Evolutionary conservation across 805 yeast genomes (phyloP), one percentile per base, ranked within the genome.

Genomic region (Kodamaea hsintzibuensis): DNA sequence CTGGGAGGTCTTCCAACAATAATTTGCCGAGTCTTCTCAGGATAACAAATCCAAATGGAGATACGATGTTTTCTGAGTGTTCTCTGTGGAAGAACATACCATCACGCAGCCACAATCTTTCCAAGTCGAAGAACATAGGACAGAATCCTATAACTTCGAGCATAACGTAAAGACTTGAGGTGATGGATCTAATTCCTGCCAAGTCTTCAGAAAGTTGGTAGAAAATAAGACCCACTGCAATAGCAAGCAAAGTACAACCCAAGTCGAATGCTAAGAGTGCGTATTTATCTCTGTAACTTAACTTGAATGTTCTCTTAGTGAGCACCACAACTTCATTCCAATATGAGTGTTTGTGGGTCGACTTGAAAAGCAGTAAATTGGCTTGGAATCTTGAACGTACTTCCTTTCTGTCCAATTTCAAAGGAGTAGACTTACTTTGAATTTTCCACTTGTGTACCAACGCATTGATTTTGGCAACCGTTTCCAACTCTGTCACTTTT

Each of bases 191-290:
- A 17, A 88, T 78, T 5, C 96, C 96, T 1, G 84, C 78, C 37
- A 84, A 58, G 12, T 82, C 74, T 2, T 79, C 76, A 16, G 78
- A 81, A 2, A 91, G 91, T 58, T 81, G 81, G 64, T 70, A 86
- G 62, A 85, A 90, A 42, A 90, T 78, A 91, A 95, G 88, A 0
- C 96, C 96, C 42, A 81, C 70, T n/a, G 84, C 70, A 1, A 83
- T 62, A 0, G 91, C 87, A 57, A 88, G 69, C 5, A 85, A 58
- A 0, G 81, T 50, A 0, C 78, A 40, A 22, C 80, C 81, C 13
- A 74, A 63, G 13, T 75, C 55, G 30, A 80, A 60, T 0, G 80
- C 72, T 2, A 65, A 17, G 19, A 74, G 63, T 1, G 77, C 69
- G 8, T 54, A 47, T 4, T 33, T 56, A 55, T 77, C 81, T 39